Evolutionary conservation across 2,329 filamentous ascomycete species (phyloP).

Genomic region (Didymella lethalis): DNA sequence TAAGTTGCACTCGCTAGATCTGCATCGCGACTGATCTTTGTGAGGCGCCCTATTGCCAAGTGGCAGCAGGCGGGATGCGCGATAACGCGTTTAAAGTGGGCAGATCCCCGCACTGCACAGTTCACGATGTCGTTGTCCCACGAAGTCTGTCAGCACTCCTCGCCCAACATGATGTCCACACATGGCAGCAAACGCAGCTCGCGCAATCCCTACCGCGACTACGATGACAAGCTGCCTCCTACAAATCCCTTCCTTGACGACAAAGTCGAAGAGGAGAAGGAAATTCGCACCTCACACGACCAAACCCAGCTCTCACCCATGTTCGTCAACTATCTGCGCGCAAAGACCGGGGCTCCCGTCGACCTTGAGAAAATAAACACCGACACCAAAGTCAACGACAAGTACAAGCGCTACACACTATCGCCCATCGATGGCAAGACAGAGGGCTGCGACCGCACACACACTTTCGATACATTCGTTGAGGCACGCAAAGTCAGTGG

Average conservation of each 20-base stretch:
- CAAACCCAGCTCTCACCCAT: constrained; percentile 20
- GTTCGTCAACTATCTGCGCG: constrained; percentile 19
- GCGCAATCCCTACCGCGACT: constrained; percentile 18
- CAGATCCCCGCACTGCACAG: constrained; percentile 6
- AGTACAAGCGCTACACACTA: constrained; percentile 16
- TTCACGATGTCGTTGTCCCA: constrained; percentile 11
- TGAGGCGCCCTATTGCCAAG: constrained; percentile 19
- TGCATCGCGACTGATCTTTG: constrained; percentile 5
- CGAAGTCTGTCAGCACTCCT: constrained; percentile 6
- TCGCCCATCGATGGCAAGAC: constrained; percentile 28
- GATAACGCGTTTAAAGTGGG: constrained; percentile 15
- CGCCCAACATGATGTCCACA: constrained; percentile 15
- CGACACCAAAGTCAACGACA: constrained; percentile 6
- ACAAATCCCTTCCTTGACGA: constrained; percentile 17
- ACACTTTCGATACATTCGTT: constrained; percentile 27
- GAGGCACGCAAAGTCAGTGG: constrained; percentile 13
- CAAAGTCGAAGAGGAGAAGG: constrained; percentile 1
- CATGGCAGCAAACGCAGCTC: constrained; percentile 16
- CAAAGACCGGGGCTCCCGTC: constrained; percentile 14
- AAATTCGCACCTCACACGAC: constrained; percentile 8
- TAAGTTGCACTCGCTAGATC: constrained; percentile 13
- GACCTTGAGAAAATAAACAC: constrained; percentile 11
- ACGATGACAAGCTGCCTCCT: constrained; percentile 9
- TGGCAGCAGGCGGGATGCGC: constrained; percentile 5
- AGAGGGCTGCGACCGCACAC: constrained; percentile 21